These are phyloP conservation scores for Naganishia kalamii DNA, from an alignment of 768 basidiomycete genomes.

Conservation along the genomic window DNA sequence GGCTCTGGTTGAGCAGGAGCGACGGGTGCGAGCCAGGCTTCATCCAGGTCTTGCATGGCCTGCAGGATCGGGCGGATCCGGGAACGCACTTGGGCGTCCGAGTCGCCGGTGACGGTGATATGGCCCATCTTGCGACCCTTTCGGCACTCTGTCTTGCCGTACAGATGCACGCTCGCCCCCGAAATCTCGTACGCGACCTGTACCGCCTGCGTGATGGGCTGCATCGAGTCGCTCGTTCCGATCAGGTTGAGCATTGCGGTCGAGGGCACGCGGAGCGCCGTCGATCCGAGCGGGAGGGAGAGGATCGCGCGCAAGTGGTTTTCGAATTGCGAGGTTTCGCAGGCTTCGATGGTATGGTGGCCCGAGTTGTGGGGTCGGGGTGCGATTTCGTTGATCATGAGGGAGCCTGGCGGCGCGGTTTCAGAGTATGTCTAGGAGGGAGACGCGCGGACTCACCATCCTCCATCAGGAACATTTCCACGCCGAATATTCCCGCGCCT, in stretches of 20 bases:
- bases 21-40: constrained; percentile 48
- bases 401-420: constrained; percentile 52
- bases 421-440: background rate
- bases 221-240: constrained; percentile 63
- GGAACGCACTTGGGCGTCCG: constrained; percentile 64
- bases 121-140: constrained; percentile 97
- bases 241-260: constrained; percentile 92
- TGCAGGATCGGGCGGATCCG: constrained; percentile 69
- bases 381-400: constrained; percentile 93
- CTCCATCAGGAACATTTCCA: constrained; percentile 91
- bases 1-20: constrained; percentile 22
- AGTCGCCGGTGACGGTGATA: constrained; percentile 76
- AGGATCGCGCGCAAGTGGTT: constrained; percentile 95
- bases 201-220: constrained; percentile 53
- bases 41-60: constrained; percentile 46
- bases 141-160: constrained; percentile 85
- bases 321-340: constrained; percentile 91
- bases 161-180: constrained; percentile 78
- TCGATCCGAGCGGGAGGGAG: constrained; percentile 78
- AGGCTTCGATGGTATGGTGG: constrained; percentile 97
- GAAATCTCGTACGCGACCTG: constrained; percentile 61
- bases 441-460: constrained; percentile 58
- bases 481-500: constrained; percentile 92
- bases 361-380: constrained; percentile 98
- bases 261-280: constrained; percentile 75